phyloP scores from a whole-genome alignment of 768 basidiomycete species.

The Hygrophoropsis aurantiaca region DNA sequence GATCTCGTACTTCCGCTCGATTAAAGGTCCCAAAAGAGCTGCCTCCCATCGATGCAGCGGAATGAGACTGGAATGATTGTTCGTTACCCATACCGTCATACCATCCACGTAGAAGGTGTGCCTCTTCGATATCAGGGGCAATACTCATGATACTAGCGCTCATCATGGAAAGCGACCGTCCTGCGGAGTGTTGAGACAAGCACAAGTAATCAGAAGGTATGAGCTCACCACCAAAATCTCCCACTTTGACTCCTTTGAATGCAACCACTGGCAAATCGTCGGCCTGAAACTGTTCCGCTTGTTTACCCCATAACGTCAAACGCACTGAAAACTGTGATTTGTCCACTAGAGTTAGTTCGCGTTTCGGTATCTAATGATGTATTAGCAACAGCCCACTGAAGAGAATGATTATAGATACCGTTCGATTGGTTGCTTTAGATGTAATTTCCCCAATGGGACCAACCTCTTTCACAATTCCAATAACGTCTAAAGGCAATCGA shows the following conservation, averaged over 20 bases:
- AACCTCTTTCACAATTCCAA: constrained; percentile 82
- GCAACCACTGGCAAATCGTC: constrained; percentile 74
- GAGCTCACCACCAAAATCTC: constrained; percentile 78
- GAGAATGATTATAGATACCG: constrained; percentile 38
- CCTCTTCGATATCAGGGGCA: constrained; percentile 91
- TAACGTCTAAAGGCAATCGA: constrained; percentile 60
- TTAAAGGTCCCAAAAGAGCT: constrained; percentile 52
- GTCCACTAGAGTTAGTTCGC: constrained; percentile 89
- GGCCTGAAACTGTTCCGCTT: constrained; percentile 78
- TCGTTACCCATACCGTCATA: constrained; percentile 71
- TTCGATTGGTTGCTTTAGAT: constrained; percentile 71
- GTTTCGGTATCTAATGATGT: constrained; percentile 68
- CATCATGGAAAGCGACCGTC: constrained; percentile 82
- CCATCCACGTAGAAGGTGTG: constrained; percentile 88
- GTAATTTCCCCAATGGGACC: constrained; percentile 67
- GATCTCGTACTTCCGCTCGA: constrained; percentile 68
- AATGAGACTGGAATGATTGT: constrained; percentile 71
- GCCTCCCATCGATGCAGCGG: constrained; percentile 41
- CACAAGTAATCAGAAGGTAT: background rate
- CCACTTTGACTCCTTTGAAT: constrained; percentile 91
- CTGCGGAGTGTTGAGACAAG: constrained; percentile 35
- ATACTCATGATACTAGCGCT: constrained; percentile 79
- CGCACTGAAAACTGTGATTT: constrained; percentile 74
- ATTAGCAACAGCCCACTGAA: constrained; percentile 5
- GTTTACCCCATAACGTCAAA: constrained; percentile 94